Percentiles rank a stretch among this genome's conserved stretches.
Conservation (phyloP, 805 yeast species). For the Ogataea saltuana region DNA sequence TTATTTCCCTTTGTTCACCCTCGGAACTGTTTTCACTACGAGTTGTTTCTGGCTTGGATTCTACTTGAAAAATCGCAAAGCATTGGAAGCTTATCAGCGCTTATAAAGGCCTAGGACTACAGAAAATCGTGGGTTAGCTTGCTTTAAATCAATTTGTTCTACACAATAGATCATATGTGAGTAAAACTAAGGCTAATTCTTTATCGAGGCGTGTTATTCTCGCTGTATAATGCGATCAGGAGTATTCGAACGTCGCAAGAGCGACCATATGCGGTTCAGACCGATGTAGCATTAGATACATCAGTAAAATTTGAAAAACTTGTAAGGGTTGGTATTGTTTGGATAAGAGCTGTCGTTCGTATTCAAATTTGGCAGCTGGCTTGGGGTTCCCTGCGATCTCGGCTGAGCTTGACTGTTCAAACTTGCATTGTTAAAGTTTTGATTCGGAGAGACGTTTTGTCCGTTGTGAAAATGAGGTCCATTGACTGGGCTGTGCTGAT, state of each 20-base stretch:
- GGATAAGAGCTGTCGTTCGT: slow-evolving; percentile 13
- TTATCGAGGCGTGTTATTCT: too few relatives aligned
- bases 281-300: background rate
- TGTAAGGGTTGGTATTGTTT: slow-evolving; percentile 15
- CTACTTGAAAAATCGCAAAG: slow-evolving; percentile 21
- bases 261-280: background rate
- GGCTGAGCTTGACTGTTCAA: background rate
- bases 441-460: background rate
- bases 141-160: too few relatives aligned
- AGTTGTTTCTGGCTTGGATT: slow-evolving; percentile 31
- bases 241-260: background rate
- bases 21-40: slow-evolving; percentile 26
- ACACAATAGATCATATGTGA: too few relatives aligned
- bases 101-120: background rate
- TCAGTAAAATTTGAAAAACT: slow-evolving; percentile 15
- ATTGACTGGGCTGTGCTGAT: slow-evolving; percentile 1
- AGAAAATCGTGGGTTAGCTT: too few relatives aligned
- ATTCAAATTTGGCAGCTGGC: slow-evolving; percentile 14
- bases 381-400: background rate
- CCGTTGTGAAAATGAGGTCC: background rate
- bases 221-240: too few relatives aligned
- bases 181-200: too few relatives aligned
- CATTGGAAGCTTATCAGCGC: slow-evolving; percentile 17
- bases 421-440: background rate
- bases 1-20: slow-evolving; percentile 32